Evolutionary conservation across 768 basidiomycete genomes (phyloP), one percentile per base, ranked within the genome.

Genomic region (Rhodotorula kratochvilovae): DNA sequence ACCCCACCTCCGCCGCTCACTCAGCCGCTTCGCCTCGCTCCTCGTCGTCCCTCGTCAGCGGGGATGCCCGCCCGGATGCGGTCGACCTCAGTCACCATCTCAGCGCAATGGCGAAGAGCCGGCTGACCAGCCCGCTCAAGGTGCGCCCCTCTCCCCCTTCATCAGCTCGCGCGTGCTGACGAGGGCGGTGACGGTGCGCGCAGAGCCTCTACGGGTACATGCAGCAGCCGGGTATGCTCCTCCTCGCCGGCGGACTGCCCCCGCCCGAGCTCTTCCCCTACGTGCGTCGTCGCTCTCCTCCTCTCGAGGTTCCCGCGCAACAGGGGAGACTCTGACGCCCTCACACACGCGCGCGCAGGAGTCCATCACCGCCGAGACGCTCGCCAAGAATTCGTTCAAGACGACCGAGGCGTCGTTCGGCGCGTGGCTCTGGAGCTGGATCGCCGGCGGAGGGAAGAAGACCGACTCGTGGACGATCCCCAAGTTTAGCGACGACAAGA

Each of bases 181-280:
- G n/a, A n/a, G n/a, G n/a, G n/a, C n/a, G n/a, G n/a, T n/a, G 5
- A 5, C 5, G 5, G 45, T 16, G 11, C 51, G 0, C 5, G 15
- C 55, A 69, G 72, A 13, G 27, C 1, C 58, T 75, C 55, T 75
- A 75, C 70, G 68, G 68, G 59, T 75, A 71, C 60, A 60, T 75
- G 35, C 12, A 50, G 70, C 73, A 71, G n/a, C 72, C 68, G 42
- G 66, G 61, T 17, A 70, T 87, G 15, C 84, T 90, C 61, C 81
- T 79, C 61, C 81, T 91, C 71, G 64, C 88, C n/a, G 89, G 89
- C 88, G 89, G 89, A 19, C 76, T 89, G 35, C 90, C 90, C 0
- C 83, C 82, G 70, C 86, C 89, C 15, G 84, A 83, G 1, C 88
- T 87, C 78, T 91, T 81, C 73, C 81, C 81, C 2, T 71, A 35